Conservation (phyloP, 805 yeast species). For the Metschnikowia noctiluminum region DNA sequence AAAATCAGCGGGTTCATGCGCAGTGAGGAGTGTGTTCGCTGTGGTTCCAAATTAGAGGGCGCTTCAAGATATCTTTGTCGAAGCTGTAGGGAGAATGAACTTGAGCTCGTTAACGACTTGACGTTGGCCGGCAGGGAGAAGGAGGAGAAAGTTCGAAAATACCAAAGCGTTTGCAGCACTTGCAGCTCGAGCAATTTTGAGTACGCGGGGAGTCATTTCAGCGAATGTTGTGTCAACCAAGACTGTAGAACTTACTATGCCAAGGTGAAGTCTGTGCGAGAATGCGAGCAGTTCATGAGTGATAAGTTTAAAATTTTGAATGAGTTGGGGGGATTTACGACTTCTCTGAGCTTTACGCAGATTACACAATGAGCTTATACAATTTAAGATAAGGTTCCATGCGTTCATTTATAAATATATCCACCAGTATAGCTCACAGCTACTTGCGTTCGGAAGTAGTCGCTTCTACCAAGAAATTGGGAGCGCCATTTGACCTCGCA, state of each 20-base stretch:
- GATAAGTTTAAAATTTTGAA: constrained; percentile 1
- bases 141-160: constrained; percentile 12
- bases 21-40: constrained; percentile 12
- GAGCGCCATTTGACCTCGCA: constrained; percentile 12
- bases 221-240: constrained; percentile 48
- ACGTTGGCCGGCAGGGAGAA: constrained; percentile 18
- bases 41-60: constrained; percentile 11
- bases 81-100: constrained; percentile 27
- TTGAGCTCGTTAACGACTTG: constrained; percentile 31
- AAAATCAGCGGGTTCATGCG: constrained; percentile 10
- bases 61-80: constrained; percentile 18
- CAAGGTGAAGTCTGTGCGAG: constrained; percentile 38
- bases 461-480: constrained; percentile 14
- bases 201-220: constrained; percentile 8
- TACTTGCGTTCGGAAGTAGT: constrained; percentile 4
- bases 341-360: not conserved
- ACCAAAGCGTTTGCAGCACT: constrained; percentile 17
- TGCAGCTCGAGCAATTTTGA: constrained; percentile 23
- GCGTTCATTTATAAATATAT: constrained; percentile 4
- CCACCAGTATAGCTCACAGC: not conserved
- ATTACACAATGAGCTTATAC: too few species aligned
- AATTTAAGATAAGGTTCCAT: too few species aligned
- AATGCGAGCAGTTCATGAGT: constrained; percentile 11
- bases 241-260: constrained; percentile 65
- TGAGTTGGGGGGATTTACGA: not conserved